Base-by-base conservation (phyloP, 176 grass and related monocot genomes). In the Juncus effusus region DNA sequence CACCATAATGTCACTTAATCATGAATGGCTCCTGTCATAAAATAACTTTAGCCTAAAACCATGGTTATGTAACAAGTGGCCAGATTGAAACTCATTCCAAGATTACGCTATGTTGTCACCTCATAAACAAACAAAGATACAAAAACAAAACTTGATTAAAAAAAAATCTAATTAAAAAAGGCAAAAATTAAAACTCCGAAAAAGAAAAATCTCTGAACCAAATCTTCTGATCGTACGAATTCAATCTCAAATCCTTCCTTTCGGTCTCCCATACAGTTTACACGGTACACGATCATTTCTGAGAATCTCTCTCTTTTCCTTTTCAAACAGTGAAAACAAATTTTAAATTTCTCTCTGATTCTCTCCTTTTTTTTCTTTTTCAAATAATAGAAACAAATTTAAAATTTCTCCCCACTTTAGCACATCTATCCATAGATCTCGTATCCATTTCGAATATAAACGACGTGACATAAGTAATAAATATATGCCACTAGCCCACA, bases 161-260 rank as follows among this genome's bases (percentile, higher is more conserved):
- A 69, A 1, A 8, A 51, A 16, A 66, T 47, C 42, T 56, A 71
- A 58, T 42, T 28, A 28, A 28, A 28, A 28, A 28, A 28, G 1
- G 19, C 19, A 28, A 28, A 28, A 28, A 61, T 36, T 44, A 55
- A 70, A 10, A 52, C 51, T 13, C 38, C 51, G 11, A 19, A 67
- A 67, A 67, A 53, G 42, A 54, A 67, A 60, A 47, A 10, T 5
- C 54, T 47, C 69, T 72, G 69, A 59, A 72, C 35, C 55, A 72
- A 70, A 70, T 70, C 67, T 70, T 70, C 51, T 55, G 9, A 41
- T 8, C 55, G 51, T 70, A 70, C 67, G 51, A 70, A 70, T 12
- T 54, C 4, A 70, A 70, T 70, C 67, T 70, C 52, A 56, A 28
- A 28, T 28, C 19, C 8, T 37, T 11, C 15, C 68, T 72, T 72